phyloP scores from a whole-genome alignment of 441 rosid genomes.

The Sinapis alba region DNA sequence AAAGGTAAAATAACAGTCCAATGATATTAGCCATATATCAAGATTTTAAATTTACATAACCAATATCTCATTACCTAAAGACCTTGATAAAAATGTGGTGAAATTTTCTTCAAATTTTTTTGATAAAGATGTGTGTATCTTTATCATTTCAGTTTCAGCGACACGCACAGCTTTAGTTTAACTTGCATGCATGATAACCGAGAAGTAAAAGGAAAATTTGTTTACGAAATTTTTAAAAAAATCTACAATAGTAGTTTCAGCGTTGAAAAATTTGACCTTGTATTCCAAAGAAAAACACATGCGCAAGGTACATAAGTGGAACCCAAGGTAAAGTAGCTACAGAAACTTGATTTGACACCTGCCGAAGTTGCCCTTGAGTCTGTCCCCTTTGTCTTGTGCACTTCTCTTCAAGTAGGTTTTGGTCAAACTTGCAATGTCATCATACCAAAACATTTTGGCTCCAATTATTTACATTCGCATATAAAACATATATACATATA shows the following conservation, averaged over 20 bases:
- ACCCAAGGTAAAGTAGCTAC: slow-evolving; percentile 3
- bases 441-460: slow-evolving; percentile 36
- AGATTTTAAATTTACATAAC: neutral
- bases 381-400: slow-evolving; percentile 13
- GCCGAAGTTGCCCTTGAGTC: slow-evolving; percentile 29
- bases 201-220: neutral
- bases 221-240: neutral
- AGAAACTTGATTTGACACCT: slow-evolving; percentile 33
- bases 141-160: neutral
- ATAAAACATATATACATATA: neutral
- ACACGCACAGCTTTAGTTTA: neutral
- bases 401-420: slow-evolving; percentile 20
- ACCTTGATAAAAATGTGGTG: neutral
- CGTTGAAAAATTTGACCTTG: neutral
- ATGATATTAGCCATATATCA: neutral
- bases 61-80: neutral
- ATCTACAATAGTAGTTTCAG: neutral
- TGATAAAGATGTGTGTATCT: neutral
- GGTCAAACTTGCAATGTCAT: slow-evolving; percentile 19
- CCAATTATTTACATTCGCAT: slow-evolving; percentile 33
- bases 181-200: neutral
- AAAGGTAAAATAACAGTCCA: too few relatives aligned
- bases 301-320: slow-evolving; percentile 10
- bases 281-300: neutral
- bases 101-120: neutral